Conservation (phyloP, 345 rosid genomes). For the Luvunga scandens region DNA sequence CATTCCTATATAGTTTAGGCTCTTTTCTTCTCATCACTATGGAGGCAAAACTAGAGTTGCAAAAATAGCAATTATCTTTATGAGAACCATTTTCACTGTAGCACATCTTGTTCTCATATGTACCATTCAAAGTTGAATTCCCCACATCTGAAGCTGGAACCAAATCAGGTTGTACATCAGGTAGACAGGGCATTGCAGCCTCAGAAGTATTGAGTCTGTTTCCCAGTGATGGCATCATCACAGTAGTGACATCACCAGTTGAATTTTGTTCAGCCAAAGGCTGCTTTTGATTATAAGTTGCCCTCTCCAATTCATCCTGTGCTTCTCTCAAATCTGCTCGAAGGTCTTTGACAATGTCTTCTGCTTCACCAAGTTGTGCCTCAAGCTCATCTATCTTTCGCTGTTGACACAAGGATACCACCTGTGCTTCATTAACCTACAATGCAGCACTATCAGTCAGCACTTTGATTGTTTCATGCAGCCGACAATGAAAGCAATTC, state of each 20-base stretch:
- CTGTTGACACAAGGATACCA: slow-evolving; percentile 44
- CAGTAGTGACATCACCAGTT: slow-evolving; percentile 20
- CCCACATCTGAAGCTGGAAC: slow-evolving; percentile 29
- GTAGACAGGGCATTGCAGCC: slow-evolving; percentile 30
- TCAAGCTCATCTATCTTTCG: slow-evolving; percentile 79
- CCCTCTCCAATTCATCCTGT: slow-evolving; percentile 59
- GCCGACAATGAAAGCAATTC: background rate
- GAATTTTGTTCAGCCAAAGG: slow-evolving; percentile 17
- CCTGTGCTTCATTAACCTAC: slow-evolving; percentile 74
- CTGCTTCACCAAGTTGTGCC: slow-evolving; percentile 87
- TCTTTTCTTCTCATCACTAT: slow-evolving; percentile 62
- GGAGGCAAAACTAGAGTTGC: slow-evolving; percentile 63
- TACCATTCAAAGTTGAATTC: slow-evolving; percentile 27
- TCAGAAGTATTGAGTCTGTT: slow-evolving; percentile 28
- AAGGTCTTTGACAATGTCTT: slow-evolving; percentile 80
- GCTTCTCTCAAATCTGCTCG: slow-evolving; percentile 64
- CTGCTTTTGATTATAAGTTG: slow-evolving; percentile 24
- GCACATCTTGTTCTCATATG: slow-evolving; percentile 33
- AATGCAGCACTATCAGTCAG: slow-evolving; percentile 8
- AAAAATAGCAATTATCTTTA: slow-evolving; percentile 39
- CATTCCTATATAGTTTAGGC: slow-evolving; percentile 47
- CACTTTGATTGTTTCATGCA: background rate
- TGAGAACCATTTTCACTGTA: slow-evolving; percentile 27
- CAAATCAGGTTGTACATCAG: slow-evolving; percentile 26
- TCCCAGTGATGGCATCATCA: slow-evolving; percentile 21